Conservation (phyloP, 148 eudicot genomes). For the Spergularia marina region DNA sequence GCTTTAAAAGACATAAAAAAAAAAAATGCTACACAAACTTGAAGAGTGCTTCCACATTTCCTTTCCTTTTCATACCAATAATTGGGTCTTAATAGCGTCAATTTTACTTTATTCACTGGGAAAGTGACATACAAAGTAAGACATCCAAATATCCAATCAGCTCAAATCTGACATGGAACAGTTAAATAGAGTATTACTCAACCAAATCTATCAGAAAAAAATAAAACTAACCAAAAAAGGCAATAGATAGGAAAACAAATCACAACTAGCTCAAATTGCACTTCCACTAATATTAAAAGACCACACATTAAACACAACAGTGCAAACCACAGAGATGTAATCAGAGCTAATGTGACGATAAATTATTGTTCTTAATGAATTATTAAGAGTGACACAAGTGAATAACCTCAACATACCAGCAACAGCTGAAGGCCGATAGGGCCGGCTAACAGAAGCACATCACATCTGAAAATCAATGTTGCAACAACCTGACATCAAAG, state of each 20-base stretch:
- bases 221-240: too few species aligned
- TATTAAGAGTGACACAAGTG: background rate
- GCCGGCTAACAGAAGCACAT: constrained; percentile 71
- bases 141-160: too few species aligned
- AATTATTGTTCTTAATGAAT: background rate
- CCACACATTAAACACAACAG: background rate
- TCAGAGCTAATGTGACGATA: background rate
- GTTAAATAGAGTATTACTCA: too few species aligned
- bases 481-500: constrained; percentile 71
- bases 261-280: constrained; percentile 2
- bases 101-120: too few species aligned
- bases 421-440: constrained; percentile 85
- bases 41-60: too few species aligned
- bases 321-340: background rate
- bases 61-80: too few species aligned
- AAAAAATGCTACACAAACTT: too few species aligned
- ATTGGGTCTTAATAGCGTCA: too few species aligned
- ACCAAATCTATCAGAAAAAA: too few species aligned
- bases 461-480: constrained; percentile 83
- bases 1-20: too few species aligned
- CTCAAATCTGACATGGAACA: too few species aligned
- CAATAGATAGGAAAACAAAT: background rate
- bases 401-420: constrained; percentile 54
- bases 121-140: too few species aligned
- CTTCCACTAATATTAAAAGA: background rate